A percentile compares a stretch with the other conserved stretches of the same genome.
Conservation (phyloP, 345 rosid genomes). For the Trapa bicornis region DNA sequence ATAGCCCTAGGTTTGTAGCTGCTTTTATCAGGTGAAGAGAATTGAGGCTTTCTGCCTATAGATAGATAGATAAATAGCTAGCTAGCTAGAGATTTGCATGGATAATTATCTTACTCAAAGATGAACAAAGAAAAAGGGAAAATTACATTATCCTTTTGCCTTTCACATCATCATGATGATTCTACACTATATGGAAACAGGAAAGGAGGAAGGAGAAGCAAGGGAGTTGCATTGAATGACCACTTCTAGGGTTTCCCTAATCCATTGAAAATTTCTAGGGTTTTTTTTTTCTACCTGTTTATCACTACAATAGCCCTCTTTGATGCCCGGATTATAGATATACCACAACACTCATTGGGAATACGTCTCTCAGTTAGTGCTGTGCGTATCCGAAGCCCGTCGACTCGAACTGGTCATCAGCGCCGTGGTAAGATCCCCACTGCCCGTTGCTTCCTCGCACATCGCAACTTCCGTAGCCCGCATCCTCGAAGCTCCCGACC, state of each 20-base stretch:
- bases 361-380: conserved; percentile 13
- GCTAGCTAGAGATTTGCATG: too few species aligned
- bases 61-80: too few species aligned
- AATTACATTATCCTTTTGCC: background rate
- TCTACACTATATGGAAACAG: background rate
- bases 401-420: conserved; percentile 39
- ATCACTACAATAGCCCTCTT: background rate
- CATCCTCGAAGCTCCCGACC: conserved; percentile 41
- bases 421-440: conserved; percentile 48
- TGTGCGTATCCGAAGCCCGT: conserved; percentile 39
- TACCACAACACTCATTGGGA: background rate
- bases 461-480: conserved; percentile 19
- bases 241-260: background rate
- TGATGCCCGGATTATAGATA: background rate
- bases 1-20: too few species aligned
- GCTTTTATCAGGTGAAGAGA: too few species aligned
- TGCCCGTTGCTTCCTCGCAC: conserved; percentile 33
- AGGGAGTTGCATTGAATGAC: background rate
- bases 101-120: background rate
- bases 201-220: background rate
- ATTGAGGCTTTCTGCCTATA: too few species aligned
- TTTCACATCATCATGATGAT: background rate
- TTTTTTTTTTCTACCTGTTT: background rate
- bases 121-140: background rate
- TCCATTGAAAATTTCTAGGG: background rate